Evolutionary conservation across 1,284 basidiomycete genomes (phyloP).

Genomic region (Apiotrichum domesticum): DNA sequence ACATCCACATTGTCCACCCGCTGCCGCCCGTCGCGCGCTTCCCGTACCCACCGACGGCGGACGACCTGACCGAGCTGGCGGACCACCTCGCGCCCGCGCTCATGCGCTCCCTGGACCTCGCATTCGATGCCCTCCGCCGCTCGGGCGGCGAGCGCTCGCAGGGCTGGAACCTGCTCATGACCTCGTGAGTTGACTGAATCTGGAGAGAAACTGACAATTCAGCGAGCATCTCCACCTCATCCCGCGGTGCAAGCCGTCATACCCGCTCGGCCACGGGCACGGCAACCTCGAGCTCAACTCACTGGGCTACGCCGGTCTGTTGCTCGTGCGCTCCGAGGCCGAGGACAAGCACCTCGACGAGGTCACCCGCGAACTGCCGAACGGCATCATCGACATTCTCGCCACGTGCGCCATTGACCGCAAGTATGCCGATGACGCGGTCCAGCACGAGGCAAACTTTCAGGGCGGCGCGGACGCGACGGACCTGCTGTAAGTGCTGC

Average conservation of each 20-base stretch:
- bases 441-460: constrained; percentile 25
- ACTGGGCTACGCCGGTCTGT: constrained; percentile 77
- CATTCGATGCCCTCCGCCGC: constrained; percentile 57
- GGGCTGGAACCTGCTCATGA: constrained; percentile 73
- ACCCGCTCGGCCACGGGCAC: constrained; percentile 23
- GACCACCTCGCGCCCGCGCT: constrained; percentile 59
- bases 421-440: constrained; percentile 37
- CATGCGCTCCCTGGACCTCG: constrained; percentile 68
- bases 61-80: constrained; percentile 49
- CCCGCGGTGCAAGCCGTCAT: constrained; percentile 54
- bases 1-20: constrained; percentile 66
- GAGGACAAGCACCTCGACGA: constrained; percentile 61
- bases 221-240: constrained; percentile 73
- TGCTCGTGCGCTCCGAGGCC: constrained; percentile 70
- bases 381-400: constrained; percentile 35
- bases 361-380: constrained; percentile 10
- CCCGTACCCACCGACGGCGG: constrained; percentile 50
- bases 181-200: constrained; percentile 40
- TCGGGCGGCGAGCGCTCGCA: constrained; percentile 31
- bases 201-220: neutral
- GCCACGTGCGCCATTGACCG: constrained; percentile 37
- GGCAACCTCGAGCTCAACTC: constrained; percentile 63
- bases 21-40: constrained; percentile 48
- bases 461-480: constrained; percentile 14
- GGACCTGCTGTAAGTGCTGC: neutral